Base-by-base conservation (phyloP, 441 rosid species). In the Adansonia gregorii region DNA sequence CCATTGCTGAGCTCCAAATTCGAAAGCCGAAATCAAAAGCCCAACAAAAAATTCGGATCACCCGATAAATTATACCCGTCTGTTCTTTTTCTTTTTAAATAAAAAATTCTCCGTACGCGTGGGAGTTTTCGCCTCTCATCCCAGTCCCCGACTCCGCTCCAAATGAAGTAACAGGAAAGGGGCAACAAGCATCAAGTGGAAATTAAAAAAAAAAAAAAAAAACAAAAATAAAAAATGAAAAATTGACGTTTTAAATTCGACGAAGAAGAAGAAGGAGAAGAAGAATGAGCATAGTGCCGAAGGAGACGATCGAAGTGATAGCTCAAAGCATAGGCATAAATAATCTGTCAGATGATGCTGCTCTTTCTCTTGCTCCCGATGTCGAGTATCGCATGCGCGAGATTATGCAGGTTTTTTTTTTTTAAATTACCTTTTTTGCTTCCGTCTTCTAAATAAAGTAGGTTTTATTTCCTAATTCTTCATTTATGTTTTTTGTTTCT, bases 311-410 rank as follows among this genome's bases (percentile, higher is more conserved):
- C 72, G 94, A 93, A 82, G 99, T 95, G 74, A 87, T 91, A 31
- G 96, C 97, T 17, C 99, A 93, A 78, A 91, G 96, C 84, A 84
- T 88, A 19, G 99, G 98, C 20, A 91, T 93, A 77, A 87, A 72
- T 66, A 91, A 88, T 73, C 76, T 95, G 79, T 87, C 89, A 45
- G 80, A 87, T 8, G 98, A 93, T 74, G 99, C 89, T 31, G 92
- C 95, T 10, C 90, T 90, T 19, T 86, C 89, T 76, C 98, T 95
- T 73, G 98, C 99, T 73, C 92, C 97, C 8, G 97, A 95, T 75
- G 94, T 91, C 73, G 99, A 93, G 78, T 95, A 92, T 74, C 97
- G 97, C 39, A 85, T 90, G 85, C 97, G 97, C 66, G 95, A 95
- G 86, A 89, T 93, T 77, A 91, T 93, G 92, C 98, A 93, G 99